phyloP scores from a whole-genome alignment of 1,139 yeast species.

The Suhomyces chickasaworum region DNA sequence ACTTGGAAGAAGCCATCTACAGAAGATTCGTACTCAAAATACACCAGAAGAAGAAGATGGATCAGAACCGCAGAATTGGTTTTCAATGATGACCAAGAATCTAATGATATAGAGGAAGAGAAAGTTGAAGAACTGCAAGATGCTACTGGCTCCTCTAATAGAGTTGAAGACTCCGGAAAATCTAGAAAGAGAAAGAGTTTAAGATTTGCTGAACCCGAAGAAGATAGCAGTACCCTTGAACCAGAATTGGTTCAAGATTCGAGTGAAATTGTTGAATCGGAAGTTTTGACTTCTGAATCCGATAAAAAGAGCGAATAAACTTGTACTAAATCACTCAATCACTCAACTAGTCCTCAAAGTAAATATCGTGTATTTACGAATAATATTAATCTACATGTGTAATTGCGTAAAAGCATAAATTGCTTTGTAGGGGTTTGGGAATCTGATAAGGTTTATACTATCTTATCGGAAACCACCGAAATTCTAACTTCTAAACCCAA shows the following conservation, averaged over 20 bases:
- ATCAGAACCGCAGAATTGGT: slow-evolving; percentile 89
- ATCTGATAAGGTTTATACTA: too few species aligned
- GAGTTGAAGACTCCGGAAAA: slow-evolving; percentile 11
- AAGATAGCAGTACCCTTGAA: slow-evolving; percentile 3
- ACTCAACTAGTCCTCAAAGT: too few species aligned
- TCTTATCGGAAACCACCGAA: slow-evolving; percentile 2
- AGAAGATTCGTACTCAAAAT: slow-evolving; percentile 85
- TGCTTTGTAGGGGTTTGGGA: too few species aligned
- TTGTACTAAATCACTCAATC: too few species aligned
- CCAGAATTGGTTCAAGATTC: neutral
- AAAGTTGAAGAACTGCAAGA: slow-evolving; percentile 10
- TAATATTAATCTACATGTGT: neutral
- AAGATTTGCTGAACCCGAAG: slow-evolving; percentile 39
- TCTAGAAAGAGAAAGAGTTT: slow-evolving; percentile 37
- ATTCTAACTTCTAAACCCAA: neutral
- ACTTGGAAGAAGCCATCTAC: slow-evolving; percentile 92
- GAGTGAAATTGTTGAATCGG: neutral
- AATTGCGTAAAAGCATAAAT: neutral
- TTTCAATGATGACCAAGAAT: slow-evolving; percentile 21
- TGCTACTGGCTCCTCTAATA: slow-evolving; percentile 13
- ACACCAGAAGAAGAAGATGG: slow-evolving; percentile 95
- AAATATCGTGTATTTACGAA: neutral
- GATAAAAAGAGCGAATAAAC: neutral
- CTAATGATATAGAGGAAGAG: slow-evolving; percentile 9
- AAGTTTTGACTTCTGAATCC: neutral